phyloP scores from a whole-genome alignment of 2,329 filamentous ascomycete genomes.

The Aspergillus flavus region DNA sequence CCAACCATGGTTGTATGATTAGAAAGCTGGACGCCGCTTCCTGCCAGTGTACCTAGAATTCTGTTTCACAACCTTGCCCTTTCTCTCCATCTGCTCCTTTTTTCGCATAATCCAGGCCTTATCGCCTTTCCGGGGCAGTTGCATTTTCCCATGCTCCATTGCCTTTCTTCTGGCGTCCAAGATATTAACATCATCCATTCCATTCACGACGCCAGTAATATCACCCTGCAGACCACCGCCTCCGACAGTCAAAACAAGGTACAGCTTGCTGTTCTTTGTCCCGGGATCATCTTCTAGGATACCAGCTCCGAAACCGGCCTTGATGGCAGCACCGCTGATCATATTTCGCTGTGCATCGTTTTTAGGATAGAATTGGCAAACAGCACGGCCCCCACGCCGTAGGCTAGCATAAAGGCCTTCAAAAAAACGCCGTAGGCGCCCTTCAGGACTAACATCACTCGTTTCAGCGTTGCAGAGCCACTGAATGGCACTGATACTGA shows the following conservation, averaged over 20 bases:
- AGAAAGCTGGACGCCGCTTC: constrained; percentile 80
- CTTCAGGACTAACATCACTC: constrained; percentile 78
- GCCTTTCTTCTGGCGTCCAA: constrained; percentile 66
- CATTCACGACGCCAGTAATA: constrained; percentile 86
- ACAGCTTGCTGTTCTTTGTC: constrained; percentile 96
- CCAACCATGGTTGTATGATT: background rate
- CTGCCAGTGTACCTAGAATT: constrained; percentile 92
- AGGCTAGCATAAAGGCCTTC: constrained; percentile 86
- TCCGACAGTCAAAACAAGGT: constrained; percentile 90
- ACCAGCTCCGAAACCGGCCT: constrained; percentile 92
- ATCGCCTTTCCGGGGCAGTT: constrained; percentile 48
- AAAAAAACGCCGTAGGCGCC: constrained; percentile 82
- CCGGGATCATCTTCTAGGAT: constrained; percentile 93
- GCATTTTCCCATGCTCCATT: constrained; percentile 44
- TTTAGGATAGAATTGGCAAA: constrained; percentile 98
- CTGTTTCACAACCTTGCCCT: constrained; percentile 91
- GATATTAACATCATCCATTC: constrained; percentile 86
- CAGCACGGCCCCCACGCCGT: constrained; percentile 80
- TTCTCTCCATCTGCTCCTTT: constrained; percentile 90
- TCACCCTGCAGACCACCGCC: constrained; percentile 67
- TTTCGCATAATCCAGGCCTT: constrained; percentile 59
- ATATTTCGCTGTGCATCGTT: constrained; percentile 89
- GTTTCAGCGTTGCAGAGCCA: constrained; percentile 97
- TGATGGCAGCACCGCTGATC: constrained; percentile 88
- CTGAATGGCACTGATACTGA: constrained; percentile 94